Conservation (phyloP, 257 asterid genomes). For the Solanum virginianum region DNA sequence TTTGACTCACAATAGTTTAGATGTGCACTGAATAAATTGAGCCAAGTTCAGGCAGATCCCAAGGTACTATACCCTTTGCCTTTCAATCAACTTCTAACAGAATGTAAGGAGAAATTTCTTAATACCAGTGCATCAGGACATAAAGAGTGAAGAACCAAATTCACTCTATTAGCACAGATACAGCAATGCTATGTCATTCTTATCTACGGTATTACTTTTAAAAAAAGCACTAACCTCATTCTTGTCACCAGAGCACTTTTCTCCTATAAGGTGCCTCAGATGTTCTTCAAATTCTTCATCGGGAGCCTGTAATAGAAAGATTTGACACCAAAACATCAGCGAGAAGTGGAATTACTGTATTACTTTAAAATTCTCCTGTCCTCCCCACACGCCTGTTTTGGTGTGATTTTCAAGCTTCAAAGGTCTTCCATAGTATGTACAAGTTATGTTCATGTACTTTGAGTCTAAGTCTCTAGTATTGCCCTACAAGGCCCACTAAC, state of each 20-base stretch:
- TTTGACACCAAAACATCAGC: background rate
- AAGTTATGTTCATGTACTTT: background rate
- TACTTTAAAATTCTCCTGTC: background rate
- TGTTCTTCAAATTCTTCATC: conserved; percentile 97
- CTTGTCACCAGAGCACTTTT: conserved; percentile 75
- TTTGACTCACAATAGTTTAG: background rate
- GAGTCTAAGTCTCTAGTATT: background rate
- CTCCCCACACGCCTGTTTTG: background rate
- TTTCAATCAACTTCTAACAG: background rate
- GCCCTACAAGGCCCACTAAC: background rate
- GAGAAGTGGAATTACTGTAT: background rate
- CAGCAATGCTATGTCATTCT: background rate
- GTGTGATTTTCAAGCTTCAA: background rate
- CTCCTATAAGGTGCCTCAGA: conserved; percentile 70
- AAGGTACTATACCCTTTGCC: background rate
- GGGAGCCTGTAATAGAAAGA: conserved; percentile 49
- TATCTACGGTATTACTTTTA: background rate
- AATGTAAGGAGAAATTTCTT: background rate
- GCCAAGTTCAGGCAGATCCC: background rate
- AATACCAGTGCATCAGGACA: background rate
- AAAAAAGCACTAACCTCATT: conserved; percentile 46
- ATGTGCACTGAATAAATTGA: background rate
- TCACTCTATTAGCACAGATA: background rate
- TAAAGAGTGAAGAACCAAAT: background rate
- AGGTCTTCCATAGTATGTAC: background rate